Percentiles rank a stretch among this genome's conserved stretches.
phyloP scores from a whole-genome alignment of 441 rosid species.

The Corymbia calophylla region DNA sequence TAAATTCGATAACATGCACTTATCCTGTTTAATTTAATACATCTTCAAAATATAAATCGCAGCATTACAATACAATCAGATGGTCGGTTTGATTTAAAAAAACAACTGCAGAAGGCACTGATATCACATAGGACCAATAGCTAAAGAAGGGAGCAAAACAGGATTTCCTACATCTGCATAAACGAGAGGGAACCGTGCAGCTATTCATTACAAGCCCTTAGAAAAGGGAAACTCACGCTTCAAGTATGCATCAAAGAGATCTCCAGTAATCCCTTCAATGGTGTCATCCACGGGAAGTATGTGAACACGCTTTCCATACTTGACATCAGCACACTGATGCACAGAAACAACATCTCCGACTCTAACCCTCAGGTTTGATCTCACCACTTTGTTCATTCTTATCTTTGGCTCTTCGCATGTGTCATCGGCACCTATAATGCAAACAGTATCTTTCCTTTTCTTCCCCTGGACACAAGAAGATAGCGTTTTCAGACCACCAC shows the following conservation, averaged over 20 bases:
- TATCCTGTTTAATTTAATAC: no score
- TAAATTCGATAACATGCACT: no score
- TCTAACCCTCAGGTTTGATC: constrained; percentile 40
- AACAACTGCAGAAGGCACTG: neutral
- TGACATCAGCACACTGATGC: constrained; percentile 46
- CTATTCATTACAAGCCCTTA: neutral
- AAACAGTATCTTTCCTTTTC: constrained; percentile 41
- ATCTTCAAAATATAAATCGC: neutral
- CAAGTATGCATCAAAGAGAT: constrained; percentile 39
- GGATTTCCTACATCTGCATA: neutral
- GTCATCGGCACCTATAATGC: constrained; percentile 47
- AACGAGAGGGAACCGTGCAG: neutral
- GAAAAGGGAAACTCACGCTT: constrained; percentile 29
- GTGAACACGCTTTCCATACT: constrained; percentile 47
- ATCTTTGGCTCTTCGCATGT: constrained; percentile 36
- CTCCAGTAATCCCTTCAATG: constrained; percentile 42
- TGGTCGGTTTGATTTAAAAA: neutral
- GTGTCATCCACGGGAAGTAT: constrained; percentile 44
- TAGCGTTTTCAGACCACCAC: neutral
- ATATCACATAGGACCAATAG: neutral
- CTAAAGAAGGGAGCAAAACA: neutral
- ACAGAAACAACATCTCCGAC: constrained; percentile 48
- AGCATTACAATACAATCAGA: neutral
- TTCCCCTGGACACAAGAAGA: constrained; percentile 23
- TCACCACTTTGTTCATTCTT: constrained; percentile 42